Evolutionary conservation across 371 early-diverging fungal species (phyloP), one percentile per base, ranked within the genome.

Genomic region (Coemansia sp.): DNA sequence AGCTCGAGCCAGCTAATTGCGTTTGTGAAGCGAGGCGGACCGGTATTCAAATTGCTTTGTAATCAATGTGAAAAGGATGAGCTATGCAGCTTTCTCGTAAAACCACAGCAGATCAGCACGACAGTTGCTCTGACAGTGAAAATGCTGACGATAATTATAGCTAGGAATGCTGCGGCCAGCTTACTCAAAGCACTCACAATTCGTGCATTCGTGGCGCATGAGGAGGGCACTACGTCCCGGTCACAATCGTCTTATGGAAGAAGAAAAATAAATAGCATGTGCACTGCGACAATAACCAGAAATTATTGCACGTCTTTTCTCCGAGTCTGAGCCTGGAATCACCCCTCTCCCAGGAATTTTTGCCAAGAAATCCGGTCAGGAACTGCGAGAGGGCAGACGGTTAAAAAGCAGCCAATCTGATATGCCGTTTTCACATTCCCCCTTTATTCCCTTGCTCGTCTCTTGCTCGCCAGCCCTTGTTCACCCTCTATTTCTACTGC

Each of bases 161-260:
- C 49, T 17, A 8, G 19, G n/a, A 15, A n/a, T 44, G 49, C 48
- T 66, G 51, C 66, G 52, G 61, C 62, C 60, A 52, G 66, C 66
- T 66, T 60, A 66, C 66, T n/a, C 52, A 52, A 66, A 65, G 61
- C 66, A 66, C 23, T 49, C n/a, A 24, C 24, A 26, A 11, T 15
- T 32, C 28, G 61, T 61, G 44, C 26, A 23, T 19, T 44, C 48
- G 26, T 48, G 29, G 56, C 56, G 56, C 56, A 55, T 55, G 56
- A 11, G 56, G n/a, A 8, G 15, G 44, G 15, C 44, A n/a, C 36
- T 36, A 9, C 9, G 28, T 26, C 29, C 28, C 15, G 7, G 28
- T 26, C 56, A 56, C 56, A 56, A 23, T 56, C 29, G 7, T 26
- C 21, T 12, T 58, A 9, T 17, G 4, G 7, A 24, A 3, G 48